A percentile compares a stretch with the other conserved stretches of the same genome.
Conservation (phyloP, 2,329 filamentous ascomycete species). For the Cadophora sp. region DNA sequence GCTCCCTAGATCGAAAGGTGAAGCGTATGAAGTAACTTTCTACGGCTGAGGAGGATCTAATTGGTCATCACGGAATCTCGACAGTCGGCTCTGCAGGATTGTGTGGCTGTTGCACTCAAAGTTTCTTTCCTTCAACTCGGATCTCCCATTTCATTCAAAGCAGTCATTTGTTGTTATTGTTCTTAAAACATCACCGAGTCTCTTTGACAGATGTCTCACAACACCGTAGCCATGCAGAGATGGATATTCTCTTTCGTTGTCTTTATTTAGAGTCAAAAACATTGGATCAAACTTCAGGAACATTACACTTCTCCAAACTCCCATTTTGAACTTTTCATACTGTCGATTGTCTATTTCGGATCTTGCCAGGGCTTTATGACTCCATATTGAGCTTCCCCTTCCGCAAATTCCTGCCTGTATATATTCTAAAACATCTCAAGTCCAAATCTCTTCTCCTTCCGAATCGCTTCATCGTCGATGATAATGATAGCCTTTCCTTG, state of each 20-base stretch:
- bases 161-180: background rate
- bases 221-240: background rate
- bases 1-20: slow-evolving; percentile 34
- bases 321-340: background rate
- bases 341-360: background rate
- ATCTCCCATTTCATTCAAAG: background rate
- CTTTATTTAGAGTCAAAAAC: background rate
- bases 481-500: slow-evolving; percentile 61
- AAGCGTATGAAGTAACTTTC: slow-evolving; percentile 41
- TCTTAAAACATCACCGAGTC: background rate
- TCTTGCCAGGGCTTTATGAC: background rate
- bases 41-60: slow-evolving; percentile 14
- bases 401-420: background rate
- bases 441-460: slow-evolving; percentile 35
- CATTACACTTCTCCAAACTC: background rate
- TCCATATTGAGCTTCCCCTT: background rate
- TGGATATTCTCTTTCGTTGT: slow-evolving; percentile 14
- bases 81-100: slow-evolving; percentile 3
- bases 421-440: slow-evolving; percentile 33
- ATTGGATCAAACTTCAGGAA: background rate
- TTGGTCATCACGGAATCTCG: background rate
- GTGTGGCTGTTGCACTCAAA: slow-evolving; percentile 7
- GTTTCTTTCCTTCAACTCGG: background rate
- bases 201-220: slow-evolving; percentile 24
- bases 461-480: slow-evolving; percentile 51